phyloP scores from a whole-genome alignment of 2,329 filamentous ascomycete species.

The Sporothrix variecibatus region DNA sequence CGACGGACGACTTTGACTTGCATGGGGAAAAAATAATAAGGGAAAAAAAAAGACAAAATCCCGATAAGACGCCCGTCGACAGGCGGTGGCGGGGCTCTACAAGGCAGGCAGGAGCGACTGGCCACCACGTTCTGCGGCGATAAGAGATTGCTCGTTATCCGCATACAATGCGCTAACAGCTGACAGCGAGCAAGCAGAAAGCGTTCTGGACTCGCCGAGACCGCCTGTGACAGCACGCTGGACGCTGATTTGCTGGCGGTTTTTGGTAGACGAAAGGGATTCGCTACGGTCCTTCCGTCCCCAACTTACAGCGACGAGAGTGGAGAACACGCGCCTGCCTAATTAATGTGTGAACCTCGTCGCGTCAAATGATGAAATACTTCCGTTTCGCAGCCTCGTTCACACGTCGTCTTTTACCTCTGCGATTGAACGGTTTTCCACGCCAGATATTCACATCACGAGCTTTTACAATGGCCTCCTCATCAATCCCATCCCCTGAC shows the following conservation, averaged over 20 bases:
- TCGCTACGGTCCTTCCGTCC: background rate
- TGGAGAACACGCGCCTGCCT: background rate
- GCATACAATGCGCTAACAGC: background rate
- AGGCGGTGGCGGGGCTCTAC: background rate
- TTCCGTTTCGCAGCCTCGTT: background rate
- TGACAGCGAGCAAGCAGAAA: background rate
- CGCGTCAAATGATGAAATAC: background rate
- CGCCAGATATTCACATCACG: background rate
- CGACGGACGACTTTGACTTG: background rate
- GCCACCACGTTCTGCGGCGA: background rate
- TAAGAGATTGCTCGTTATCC: background rate
- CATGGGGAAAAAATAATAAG: background rate
- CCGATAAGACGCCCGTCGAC: background rate
- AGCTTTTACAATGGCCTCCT: background rate
- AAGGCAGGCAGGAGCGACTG: background rate
- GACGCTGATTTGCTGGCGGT: constrained; percentile 9
- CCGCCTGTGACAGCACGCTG: constrained; percentile 3
- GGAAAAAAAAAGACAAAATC: background rate
- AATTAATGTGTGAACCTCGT: background rate
- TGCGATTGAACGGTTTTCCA: background rate
- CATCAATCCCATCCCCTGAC: constrained; percentile 13
- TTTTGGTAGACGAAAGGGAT: background rate
- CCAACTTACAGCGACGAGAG: background rate
- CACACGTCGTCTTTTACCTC: background rate
- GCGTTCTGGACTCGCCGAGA: background rate